Evolutionary conservation across 116 monocot species (phyloP), one percentile per base, ranked within the genome.

Genomic region (Papilionanthe hybrid): DNA sequence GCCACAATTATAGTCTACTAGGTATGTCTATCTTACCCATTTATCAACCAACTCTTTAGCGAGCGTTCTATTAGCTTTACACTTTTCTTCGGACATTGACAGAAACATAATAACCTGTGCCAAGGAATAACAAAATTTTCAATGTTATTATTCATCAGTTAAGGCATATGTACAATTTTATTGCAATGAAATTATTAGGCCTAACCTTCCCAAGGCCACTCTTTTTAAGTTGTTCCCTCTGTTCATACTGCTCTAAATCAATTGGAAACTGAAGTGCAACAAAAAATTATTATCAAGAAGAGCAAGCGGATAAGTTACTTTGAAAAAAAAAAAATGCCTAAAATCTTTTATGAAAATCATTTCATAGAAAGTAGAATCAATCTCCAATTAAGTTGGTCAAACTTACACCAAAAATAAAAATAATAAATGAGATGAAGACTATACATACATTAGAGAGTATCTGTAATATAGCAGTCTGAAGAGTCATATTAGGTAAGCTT

Each of bases 31-130:
- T n/a, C n/a, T n/a, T n/a, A n/a, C n/a, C n/a, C n/a, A n/a, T n/a
- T n/a, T n/a, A n/a, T n/a, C n/a, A n/a, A n/a, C n/a, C n/a, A 99
- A 86, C 73, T 99, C 99, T 80, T 93, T 99, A 41, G 99, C 99
- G 56, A 95, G 86, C 75, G 85, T 99, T 81, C 90, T 90, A 67
- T 99, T 99, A 75, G 90, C 48, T 74, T 95, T 93, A 28, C 93
- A 95, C 83, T 99, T 95, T 81, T 99, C 99, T 63, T 99, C 99
- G 81, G 99, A 93, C 84, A 90, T 99, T 67, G 95, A 99, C 79
- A 99, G 83, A 85, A 99, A 99, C 99, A 99, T 99, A 55, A 99
- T 95, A 29, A 99, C 99, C 99, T 99, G 85, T 28, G 78, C 12
- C 76, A n/a, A 43, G n/a, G 22, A 67, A 47, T 77, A 55, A 28